These are phyloP conservation scores for Pascua guehoae DNA, from an alignment of 1,284 basidiomycete genomes.

Conservation along the genomic window DNA sequence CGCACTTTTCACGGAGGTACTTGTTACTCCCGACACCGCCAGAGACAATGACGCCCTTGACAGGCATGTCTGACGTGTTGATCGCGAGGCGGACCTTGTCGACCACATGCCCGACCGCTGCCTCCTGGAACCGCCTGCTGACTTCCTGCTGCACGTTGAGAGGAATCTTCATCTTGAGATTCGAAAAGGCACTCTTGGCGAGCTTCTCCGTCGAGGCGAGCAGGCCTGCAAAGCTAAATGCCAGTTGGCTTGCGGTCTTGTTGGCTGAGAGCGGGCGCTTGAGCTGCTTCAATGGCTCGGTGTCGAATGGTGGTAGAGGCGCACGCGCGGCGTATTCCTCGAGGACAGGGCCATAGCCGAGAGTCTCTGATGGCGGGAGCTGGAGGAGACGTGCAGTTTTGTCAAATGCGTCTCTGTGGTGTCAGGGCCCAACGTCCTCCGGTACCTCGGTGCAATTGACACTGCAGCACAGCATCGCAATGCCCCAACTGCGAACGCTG, in stretches of 20 bases:
- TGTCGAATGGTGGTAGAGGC: slow-evolving; percentile 26
- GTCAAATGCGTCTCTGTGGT: slow-evolving; percentile 63
- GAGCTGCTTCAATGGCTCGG: slow-evolving; percentile 50
- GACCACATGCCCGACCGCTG: slow-evolving; percentile 68
- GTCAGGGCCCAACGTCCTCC: too few species aligned
- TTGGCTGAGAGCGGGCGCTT: slow-evolving; percentile 55
- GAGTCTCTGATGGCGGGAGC: slow-evolving; percentile 58
- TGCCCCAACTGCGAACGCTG: too few species aligned
- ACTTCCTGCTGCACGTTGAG: slow-evolving; percentile 46
- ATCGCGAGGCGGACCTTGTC: slow-evolving; percentile 67
- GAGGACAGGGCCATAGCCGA: slow-evolving; percentile 70
- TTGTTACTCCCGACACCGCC: slow-evolving; percentile 87
- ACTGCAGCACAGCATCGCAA: too few species aligned
- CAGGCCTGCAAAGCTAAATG: slow-evolving; percentile 73
- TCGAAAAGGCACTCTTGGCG: background rate
- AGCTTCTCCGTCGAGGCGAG: slow-evolving; percentile 57
- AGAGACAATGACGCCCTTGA: slow-evolving; percentile 66
- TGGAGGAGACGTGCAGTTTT: slow-evolving; percentile 67
- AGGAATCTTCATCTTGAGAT: slow-evolving; percentile 2
- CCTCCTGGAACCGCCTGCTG: slow-evolving; percentile 67
- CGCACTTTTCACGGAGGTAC: slow-evolving; percentile 63
- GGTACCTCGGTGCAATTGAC: too few species aligned
- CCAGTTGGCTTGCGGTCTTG: slow-evolving; percentile 40
- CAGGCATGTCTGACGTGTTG: slow-evolving; percentile 50
- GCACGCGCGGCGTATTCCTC: slow-evolving; percentile 57